Conservation (phyloP, 495 filamentous ascomycete genomes). For the Lasiosphaeria ovina region DNA sequence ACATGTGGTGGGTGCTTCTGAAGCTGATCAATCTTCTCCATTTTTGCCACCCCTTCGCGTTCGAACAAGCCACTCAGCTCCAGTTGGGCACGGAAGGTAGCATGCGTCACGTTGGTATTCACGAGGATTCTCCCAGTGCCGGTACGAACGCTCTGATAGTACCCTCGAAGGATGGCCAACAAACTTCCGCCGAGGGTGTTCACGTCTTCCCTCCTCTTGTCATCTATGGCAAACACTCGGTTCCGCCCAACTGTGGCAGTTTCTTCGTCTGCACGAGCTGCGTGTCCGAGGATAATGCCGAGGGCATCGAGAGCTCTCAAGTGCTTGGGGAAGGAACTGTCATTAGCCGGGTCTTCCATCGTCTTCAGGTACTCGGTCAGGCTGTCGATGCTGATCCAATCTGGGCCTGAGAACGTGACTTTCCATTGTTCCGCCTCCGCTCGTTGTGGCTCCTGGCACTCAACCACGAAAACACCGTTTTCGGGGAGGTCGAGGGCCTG, state of each 20-base stretch:
- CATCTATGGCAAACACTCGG: conserved; percentile 42
- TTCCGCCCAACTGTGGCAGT: conserved; percentile 37
- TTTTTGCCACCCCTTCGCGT: neutral
- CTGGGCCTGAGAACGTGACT: conserved; percentile 42
- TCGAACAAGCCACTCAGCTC: conserved; percentile 25
- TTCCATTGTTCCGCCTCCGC: conserved; percentile 34
- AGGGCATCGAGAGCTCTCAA: conserved; percentile 46
- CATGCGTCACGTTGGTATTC: conserved; percentile 56
- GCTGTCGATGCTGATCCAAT: conserved; percentile 45
- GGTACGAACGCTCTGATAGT: conserved; percentile 63
- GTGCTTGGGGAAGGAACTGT: conserved; percentile 40
- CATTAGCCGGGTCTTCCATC: conserved; percentile 38
- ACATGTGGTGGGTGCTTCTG: neutral
- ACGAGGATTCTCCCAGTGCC: conserved; percentile 63
- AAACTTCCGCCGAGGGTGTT: conserved; percentile 31
- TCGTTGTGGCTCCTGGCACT: conserved; percentile 44
- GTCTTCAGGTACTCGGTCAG: conserved; percentile 52
- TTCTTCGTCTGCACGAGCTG: conserved; percentile 32
- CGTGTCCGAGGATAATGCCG: conserved; percentile 46
- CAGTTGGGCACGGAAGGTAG: conserved; percentile 40
- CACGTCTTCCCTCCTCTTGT: conserved; percentile 19
- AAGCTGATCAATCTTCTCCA: conserved; percentile 13
- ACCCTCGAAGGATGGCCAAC: conserved; percentile 58
- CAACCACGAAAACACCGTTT: conserved; percentile 35
- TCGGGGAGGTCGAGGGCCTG: conserved; percentile 37